Base-by-base conservation (phyloP, 805 yeast species). In the Nakazawaea peltata region DNA sequence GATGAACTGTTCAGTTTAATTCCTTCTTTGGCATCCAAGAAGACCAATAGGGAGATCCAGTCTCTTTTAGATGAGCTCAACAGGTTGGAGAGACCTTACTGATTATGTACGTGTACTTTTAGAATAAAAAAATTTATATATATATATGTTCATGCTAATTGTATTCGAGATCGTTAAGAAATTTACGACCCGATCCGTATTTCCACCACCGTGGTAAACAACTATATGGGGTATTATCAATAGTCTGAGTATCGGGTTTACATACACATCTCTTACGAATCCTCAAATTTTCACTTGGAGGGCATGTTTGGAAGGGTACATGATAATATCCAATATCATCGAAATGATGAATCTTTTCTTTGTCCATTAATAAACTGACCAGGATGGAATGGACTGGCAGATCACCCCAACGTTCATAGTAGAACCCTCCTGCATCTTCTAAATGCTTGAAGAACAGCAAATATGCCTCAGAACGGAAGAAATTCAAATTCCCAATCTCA, bases 1-100 rank as follows among this genome's bases (percentile, higher is more conserved):
- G 98, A 74, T 52, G 98, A 92, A 64, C 97, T 97, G 25, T 85
- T 85, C 59, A 84, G 96, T 13, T 67, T 92, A 50, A 80, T 92
- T 40, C 97, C 98, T 31, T 82, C 95, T 57, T 68, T 92, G 51
- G 70, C 74, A 17, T 25, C 24, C 18, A 88, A 88, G 57, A 86
- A 83, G 34, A 73, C 82, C 8, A 94, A 87, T 45, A 82, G 83
- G 28, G 97, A 88, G 51, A 63, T 92, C 41, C 95, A 87, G 56
- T 77, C 84, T 32, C 70, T 90, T 38, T 67, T 92, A 46, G 94
- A 88, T 46, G 96, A 92, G 63, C 67, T 90, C 51, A 75, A 94
- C 45, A 74, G 75, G 49, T 56, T 73, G 35, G 80, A 73, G 46
- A 69, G 69, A 10, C 57, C 67, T 30, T 65, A 55, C 38, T 57